Percentiles rank a stretch among this genome's conserved stretches.
Conservation (phyloP, 169 alveolate genomes). For the Cardiosporidium cionae region DNA sequence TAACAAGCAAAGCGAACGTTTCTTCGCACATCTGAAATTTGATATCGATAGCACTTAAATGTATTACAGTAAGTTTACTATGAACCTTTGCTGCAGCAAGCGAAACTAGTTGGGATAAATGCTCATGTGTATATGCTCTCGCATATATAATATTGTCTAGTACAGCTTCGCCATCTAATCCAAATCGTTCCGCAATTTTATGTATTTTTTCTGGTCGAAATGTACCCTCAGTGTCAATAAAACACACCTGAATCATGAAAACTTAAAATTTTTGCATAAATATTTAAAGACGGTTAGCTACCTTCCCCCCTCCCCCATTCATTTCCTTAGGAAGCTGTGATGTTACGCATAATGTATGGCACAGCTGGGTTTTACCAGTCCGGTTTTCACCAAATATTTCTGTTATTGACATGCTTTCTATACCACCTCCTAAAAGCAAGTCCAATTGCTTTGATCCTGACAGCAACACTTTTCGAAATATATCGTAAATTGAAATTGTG, state of each 20-base stretch:
- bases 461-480: conserved; percentile 40
- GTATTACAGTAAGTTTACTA: conserved; percentile 7
- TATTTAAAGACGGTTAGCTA: conserved; percentile 6
- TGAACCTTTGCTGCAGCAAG: conserved; percentile 28
- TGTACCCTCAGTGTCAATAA: conserved; percentile 99
- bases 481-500: not conserved
- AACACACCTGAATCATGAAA: conserved; percentile 57
- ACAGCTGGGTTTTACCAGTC: conserved; percentile 95
- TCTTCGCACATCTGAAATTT: conserved; percentile 17
- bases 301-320: conserved; percentile 87
- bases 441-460: conserved; percentile 92
- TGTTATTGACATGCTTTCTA: conserved; percentile 88
- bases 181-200: conserved; percentile 92
- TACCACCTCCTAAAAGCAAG: conserved; percentile 91
- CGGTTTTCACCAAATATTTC: conserved; percentile 97
- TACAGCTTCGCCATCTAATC: conserved; percentile 75
- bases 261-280: not conserved
- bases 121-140: conserved; percentile 21
- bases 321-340: conserved; percentile 87
- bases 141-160: conserved; percentile 92
- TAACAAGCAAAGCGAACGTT: conserved; percentile 25
- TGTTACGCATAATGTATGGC: conserved; percentile 88
- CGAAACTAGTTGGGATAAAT: conserved; percentile 20
- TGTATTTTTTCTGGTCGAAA: conserved; percentile 97
- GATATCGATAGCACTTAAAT: not conserved